Percentiles rank a stretch among this genome's conserved stretches.
phyloP scores from a whole-genome alignment of 139 green algal species.

The Chlorella sp. region DNA sequence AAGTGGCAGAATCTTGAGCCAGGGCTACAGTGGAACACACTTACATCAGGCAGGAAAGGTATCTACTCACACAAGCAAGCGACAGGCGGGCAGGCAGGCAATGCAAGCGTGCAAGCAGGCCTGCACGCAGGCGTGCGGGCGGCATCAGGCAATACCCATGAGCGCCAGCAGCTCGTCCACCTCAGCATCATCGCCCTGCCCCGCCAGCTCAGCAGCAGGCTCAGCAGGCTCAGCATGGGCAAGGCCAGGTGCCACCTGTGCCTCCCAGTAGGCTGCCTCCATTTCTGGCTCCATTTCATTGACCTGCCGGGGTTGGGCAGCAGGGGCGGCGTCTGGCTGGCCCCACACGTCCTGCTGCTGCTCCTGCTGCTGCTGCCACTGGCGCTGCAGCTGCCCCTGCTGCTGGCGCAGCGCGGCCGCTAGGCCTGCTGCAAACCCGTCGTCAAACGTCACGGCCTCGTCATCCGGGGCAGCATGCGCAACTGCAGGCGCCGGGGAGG shows the following conservation, averaged over 20 bases:
- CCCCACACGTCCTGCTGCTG: background rate
- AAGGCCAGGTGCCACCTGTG: no score
- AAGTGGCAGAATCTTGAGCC: no score
- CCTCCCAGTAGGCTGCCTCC: no score
- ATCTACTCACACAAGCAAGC: no score
- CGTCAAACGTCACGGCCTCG: background rate
- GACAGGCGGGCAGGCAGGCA: no score
- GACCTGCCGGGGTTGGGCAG: no score
- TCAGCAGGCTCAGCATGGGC: background rate
- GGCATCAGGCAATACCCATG: background rate
- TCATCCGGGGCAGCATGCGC: background rate
- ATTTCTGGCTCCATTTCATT: no score
- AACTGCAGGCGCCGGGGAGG: background rate
- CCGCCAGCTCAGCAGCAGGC: no score
- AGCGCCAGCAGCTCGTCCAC: background rate
- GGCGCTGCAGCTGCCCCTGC: background rate
- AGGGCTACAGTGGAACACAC: no score
- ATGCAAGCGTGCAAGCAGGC: no score
- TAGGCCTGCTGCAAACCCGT: background rate
- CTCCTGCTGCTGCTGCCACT: background rate
- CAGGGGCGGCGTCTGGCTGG: background rate
- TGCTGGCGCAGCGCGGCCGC: background rate
- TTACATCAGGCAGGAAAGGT: no score
- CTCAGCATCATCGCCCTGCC: background rate
- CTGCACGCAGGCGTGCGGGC: background rate